phyloP scores from a whole-genome alignment of 352 stramenopile species.

The Thalassiosira mediterranea region DNA sequence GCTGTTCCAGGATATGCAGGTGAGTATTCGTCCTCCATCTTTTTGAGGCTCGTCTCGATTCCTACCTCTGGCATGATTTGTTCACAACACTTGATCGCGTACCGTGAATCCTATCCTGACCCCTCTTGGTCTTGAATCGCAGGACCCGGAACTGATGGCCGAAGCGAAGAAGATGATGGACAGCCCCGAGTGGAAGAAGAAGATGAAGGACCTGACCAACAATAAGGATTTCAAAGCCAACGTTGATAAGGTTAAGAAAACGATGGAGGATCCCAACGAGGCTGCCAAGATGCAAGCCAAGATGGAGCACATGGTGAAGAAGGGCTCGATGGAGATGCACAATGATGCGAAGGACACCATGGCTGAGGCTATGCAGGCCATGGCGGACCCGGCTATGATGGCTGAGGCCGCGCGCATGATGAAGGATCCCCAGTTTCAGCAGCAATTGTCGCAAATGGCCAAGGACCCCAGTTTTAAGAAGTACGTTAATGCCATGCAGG shows the following conservation, averaged over 20 bases:
- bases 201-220: slow-evolving; percentile 82
- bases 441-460: slow-evolving; percentile 74
- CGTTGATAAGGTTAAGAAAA: slow-evolving; percentile 62
- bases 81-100: no score
- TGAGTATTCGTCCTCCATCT: no score
- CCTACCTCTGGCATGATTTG: no score
- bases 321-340: slow-evolving; percentile 64
- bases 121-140: slow-evolving; percentile 8
- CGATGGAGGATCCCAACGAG: slow-evolving; percentile 79
- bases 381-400: slow-evolving; percentile 78
- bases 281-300: slow-evolving; percentile 76
- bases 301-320: slow-evolving; percentile 84
- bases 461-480: slow-evolving; percentile 81
- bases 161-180: slow-evolving; percentile 86
- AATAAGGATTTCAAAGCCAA: slow-evolving; percentile 75
- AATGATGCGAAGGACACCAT: slow-evolving; percentile 65
- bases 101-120: no score
- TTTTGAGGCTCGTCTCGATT: no score
- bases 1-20: slow-evolving; percentile 84
- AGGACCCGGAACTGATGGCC: slow-evolving; percentile 83
- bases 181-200: slow-evolving; percentile 79
- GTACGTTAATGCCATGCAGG: slow-evolving; percentile 81
- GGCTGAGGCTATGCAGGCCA: slow-evolving; percentile 75
- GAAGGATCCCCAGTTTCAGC: slow-evolving; percentile 79
- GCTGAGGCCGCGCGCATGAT: slow-evolving; percentile 78